Conservation (phyloP, 306 rosid species). For the Dalbergia cultrata region DNA sequence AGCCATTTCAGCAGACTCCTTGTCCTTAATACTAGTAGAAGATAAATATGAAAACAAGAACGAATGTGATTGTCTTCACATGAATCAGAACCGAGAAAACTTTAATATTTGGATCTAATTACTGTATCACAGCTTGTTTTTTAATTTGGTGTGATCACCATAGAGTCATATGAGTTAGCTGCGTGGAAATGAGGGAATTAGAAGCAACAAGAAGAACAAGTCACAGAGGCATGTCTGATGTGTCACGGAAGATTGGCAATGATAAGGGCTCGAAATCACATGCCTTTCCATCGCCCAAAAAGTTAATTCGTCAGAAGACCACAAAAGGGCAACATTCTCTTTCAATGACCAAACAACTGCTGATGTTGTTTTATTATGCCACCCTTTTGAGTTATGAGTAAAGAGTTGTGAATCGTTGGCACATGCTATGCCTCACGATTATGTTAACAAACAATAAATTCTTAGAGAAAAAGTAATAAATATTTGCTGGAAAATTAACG, state of each 20-base stretch:
- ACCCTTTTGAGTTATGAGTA: not conserved
- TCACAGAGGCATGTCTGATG: not conserved
- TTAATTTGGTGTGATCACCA: not conserved
- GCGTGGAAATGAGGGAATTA: slow-evolving; percentile 36
- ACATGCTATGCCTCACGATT: slow-evolving; percentile 10
- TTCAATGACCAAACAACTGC: slow-evolving; percentile 8
- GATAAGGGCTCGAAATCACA: slow-evolving; percentile 45
- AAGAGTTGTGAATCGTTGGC: slow-evolving; percentile 1
- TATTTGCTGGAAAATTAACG: too few relatives aligned
- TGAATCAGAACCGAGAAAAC: slow-evolving; percentile 12
- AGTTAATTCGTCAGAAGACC: slow-evolving; percentile 19
- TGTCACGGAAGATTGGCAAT: slow-evolving; percentile 28
- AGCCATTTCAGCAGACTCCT: slow-evolving; percentile 15
- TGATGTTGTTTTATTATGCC: not conserved
- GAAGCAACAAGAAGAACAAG: slow-evolving; percentile 9
- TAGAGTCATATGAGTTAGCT: not conserved
- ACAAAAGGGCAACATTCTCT: slow-evolving; percentile 38
- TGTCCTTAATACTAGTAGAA: not conserved
- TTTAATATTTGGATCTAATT: not conserved
- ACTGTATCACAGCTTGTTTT: not conserved
- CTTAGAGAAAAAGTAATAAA: too few relatives aligned
- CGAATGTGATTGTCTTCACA: slow-evolving; percentile 15
- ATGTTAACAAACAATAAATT: not conserved
- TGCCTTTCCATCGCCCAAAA: slow-evolving; percentile 37
- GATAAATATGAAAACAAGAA: not conserved